A percentile compares a stretch with the other conserved stretches of the same genome.
phyloP scores from a whole-genome alignment of 306 rosid species.

The Fragaria ananassa region DNA sequence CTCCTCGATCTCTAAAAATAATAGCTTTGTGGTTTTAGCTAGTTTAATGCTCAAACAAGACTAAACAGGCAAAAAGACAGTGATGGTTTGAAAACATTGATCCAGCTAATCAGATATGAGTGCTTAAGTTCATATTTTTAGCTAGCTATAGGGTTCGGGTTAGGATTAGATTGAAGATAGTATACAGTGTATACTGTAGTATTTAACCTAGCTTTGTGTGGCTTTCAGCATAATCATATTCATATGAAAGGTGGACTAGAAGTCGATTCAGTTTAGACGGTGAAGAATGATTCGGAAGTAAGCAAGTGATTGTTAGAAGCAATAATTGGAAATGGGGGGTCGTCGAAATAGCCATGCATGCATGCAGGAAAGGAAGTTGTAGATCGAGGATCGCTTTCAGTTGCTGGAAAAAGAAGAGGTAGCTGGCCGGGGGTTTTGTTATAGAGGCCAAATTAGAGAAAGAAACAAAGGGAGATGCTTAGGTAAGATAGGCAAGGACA shows the following conservation, averaged over 20 bases:
- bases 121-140: background rate
- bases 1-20: background rate
- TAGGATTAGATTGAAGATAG: background rate
- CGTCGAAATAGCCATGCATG: background rate
- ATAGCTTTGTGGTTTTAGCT: background rate
- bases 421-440: background rate
- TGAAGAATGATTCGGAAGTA: background rate
- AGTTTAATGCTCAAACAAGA: background rate
- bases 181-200: background rate
- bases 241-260: background rate
- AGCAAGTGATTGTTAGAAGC: background rate
- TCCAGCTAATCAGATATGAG: background rate
- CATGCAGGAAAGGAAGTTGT: background rate
- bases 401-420: background rate
- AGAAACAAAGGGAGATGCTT: background rate
- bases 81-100: background rate
- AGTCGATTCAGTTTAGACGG: background rate
- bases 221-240: background rate
- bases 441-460: background rate
- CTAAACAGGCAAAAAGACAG: background rate
- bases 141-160: background rate
- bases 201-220: background rate
- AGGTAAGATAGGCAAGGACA: background rate
- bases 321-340: background rate
- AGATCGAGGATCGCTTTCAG: background rate